Evolutionary conservation across 2,329 filamentous ascomycete genomes (phyloP).

Genomic region (Chrysosporium queenslandicum): DNA sequence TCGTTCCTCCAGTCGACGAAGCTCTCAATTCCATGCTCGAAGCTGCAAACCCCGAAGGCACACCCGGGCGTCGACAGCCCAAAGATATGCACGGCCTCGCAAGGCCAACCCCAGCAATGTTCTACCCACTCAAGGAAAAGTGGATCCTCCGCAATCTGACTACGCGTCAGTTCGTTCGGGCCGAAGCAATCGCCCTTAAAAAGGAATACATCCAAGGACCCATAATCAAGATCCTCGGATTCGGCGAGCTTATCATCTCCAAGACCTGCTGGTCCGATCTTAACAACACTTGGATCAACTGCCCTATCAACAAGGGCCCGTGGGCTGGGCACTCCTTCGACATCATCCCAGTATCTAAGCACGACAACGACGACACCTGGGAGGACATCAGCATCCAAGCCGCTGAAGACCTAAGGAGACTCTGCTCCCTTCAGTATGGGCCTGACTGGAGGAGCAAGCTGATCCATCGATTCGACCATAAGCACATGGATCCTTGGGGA

Average conservation of each 20-base stretch:
- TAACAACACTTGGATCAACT: conserved; percentile 4
- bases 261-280: conserved; percentile 8
- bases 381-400: conserved; percentile 11
- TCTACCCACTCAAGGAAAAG: conserved; percentile 11
- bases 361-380: conserved; percentile 6
- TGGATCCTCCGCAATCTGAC: conserved; percentile 14
- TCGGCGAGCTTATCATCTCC: conserved; percentile 10
- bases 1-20: not conserved
- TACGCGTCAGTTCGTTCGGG: conserved; percentile 9
- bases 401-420: not conserved
- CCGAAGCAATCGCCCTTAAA: conserved; percentile 10
- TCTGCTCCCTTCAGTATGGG: conserved; percentile 9
- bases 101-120: not conserved
- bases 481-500: conserved; percentile 7
- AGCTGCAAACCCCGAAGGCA: not conserved
- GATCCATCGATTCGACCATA: conserved; percentile 4
- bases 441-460: conserved; percentile 5
- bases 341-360: conserved; percentile 7
- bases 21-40: not conserved
- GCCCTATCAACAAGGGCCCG: conserved; percentile 3
- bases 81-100: not conserved
- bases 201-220: conserved; percentile 10
- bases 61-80: not conserved
- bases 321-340: conserved; percentile 13
- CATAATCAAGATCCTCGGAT: conserved; percentile 11